phyloP scores from a whole-genome alignment of 441 rosid species.

The Gossypium gossypioides region DNA sequence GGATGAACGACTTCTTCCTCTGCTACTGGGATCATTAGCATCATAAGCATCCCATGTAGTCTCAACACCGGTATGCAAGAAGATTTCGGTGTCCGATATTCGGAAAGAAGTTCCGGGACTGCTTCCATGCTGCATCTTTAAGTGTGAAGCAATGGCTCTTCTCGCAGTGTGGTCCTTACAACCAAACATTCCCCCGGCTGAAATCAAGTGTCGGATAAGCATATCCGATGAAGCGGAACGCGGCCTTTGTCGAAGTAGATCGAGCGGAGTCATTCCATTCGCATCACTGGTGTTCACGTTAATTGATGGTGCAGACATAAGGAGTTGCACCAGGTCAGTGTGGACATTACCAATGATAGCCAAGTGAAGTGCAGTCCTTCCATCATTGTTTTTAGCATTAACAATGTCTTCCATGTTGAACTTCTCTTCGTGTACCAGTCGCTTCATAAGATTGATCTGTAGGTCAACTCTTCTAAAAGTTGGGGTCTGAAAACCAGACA shows the following conservation, averaged over 20 bases:
- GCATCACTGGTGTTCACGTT: constrained; percentile 55
- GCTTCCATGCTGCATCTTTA: constrained; percentile 55
- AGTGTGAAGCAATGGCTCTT: constrained; percentile 63
- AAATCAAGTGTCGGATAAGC: constrained; percentile 58
- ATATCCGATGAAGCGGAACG: constrained; percentile 65
- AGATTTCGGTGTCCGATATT: constrained; percentile 64
- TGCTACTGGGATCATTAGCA: constrained; percentile 28
- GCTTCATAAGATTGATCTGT: constrained; percentile 72
- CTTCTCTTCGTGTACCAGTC: constrained; percentile 30
- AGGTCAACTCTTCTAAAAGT: constrained; percentile 72
- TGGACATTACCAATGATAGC: constrained; percentile 75
- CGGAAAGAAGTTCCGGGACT: constrained; percentile 86
- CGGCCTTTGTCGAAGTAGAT: constrained; percentile 69
- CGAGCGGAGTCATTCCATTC: constrained; percentile 82
- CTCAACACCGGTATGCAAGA: constrained; percentile 56
- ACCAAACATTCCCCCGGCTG: constrained; percentile 77
- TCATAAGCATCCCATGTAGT: constrained; percentile 33
- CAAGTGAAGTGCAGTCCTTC: constrained; percentile 75
- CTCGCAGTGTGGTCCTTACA: constrained; percentile 53
- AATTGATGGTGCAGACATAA: constrained; percentile 63
- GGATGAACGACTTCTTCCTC: constrained; percentile 32
- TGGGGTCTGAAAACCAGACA: constrained; percentile 70
- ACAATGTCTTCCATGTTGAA: constrained; percentile 37
- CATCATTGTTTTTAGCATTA: constrained; percentile 61
- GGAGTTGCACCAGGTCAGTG: constrained; percentile 59